Conservation (phyloP, 2,329 filamentous ascomycete genomes). For the Lachnellula arida region DNA sequence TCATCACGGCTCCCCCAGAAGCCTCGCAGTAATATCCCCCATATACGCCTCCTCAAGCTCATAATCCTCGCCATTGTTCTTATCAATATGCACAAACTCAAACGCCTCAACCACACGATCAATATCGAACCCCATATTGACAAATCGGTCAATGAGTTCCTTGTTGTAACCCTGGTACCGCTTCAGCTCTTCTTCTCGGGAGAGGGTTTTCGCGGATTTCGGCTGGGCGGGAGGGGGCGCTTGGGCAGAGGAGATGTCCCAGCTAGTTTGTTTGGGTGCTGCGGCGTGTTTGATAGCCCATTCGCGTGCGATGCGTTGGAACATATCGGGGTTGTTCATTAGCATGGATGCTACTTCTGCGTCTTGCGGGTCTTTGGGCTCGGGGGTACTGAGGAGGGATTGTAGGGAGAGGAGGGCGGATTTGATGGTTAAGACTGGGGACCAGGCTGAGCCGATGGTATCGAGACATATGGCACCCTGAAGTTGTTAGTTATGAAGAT, state of each 20-base stretch:
- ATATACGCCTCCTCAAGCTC: conserved; percentile 86
- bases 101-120: conserved; percentile 84
- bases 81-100: conserved; percentile 73
- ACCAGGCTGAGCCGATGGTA: conserved; percentile 85
- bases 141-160: conserved; percentile 76
- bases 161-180: conserved; percentile 88
- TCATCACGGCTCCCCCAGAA: conserved; percentile 73
- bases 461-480: conserved; percentile 97
- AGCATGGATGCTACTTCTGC: conserved; percentile 93
- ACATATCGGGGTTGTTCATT: conserved; percentile 70
- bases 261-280: conserved; percentile 56
- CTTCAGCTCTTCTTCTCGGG: conserved; percentile 27
- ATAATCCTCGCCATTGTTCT: conserved; percentile 72
- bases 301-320: conserved; percentile 76
- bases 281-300: conserved; percentile 85
- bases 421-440: conserved; percentile 93
- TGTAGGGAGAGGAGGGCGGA: conserved; percentile 90
- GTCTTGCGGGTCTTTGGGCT: conserved; percentile 95
- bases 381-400: conserved; percentile 86
- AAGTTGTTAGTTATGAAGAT: conserved; percentile 23
- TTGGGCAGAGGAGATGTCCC: conserved; percentile 37
- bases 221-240: conserved; percentile 33
- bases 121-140: conserved; percentile 86
- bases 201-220: conserved; percentile 19
- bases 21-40: conserved; percentile 79